Conservation (phyloP, 768 basidiomycete genomes). For the Galerina sulciceps region DNA sequence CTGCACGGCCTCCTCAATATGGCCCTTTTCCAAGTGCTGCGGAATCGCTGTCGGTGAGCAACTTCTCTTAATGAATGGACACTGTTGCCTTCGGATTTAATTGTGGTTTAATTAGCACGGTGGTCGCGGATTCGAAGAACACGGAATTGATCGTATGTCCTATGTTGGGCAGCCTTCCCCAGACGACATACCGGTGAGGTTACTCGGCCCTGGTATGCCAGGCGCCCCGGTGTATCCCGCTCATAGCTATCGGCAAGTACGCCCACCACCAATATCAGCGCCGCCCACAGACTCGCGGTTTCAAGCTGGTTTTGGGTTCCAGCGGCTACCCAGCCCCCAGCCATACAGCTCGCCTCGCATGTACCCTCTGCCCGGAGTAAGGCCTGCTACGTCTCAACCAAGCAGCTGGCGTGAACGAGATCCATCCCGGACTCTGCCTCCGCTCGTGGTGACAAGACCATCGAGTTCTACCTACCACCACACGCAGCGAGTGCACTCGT, state of each 20-base stretch:
- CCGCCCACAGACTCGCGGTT: conserved; percentile 25
- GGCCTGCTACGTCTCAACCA: conserved; percentile 32
- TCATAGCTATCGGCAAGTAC: conserved; percentile 22
- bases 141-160: conserved; percentile 13
- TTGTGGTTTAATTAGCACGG: conserved; percentile 10
- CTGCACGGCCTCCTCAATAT: conserved; percentile 62
- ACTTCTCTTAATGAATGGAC: conserved; percentile 7
- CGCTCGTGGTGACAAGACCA: conserved; percentile 29
- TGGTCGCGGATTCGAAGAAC: conserved; percentile 22
- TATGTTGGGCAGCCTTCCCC: conserved; percentile 21
- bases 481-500: conserved; percentile 12
- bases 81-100: conserved; percentile 9
- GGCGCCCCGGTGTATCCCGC: conserved; percentile 32
- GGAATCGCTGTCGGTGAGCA: conserved; percentile 29
- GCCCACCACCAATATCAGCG: conserved; percentile 21
- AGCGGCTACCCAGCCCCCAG: conserved; percentile 18
- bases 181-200: conserved; percentile 40
- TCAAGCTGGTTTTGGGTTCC: conserved; percentile 17
- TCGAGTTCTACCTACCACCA: conserved; percentile 20
- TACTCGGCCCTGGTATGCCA: conserved; percentile 63
- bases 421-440: conserved; percentile 35
- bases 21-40: conserved; percentile 59
- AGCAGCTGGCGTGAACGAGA: conserved; percentile 27
- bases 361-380: conserved; percentile 20
- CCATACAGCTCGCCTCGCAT: conserved; percentile 26